Percentiles rank a stretch among this genome's conserved stretches.
Conservation (phyloP, 1,284 basidiomycete genomes). For the Pholiota adiposa region DNA sequence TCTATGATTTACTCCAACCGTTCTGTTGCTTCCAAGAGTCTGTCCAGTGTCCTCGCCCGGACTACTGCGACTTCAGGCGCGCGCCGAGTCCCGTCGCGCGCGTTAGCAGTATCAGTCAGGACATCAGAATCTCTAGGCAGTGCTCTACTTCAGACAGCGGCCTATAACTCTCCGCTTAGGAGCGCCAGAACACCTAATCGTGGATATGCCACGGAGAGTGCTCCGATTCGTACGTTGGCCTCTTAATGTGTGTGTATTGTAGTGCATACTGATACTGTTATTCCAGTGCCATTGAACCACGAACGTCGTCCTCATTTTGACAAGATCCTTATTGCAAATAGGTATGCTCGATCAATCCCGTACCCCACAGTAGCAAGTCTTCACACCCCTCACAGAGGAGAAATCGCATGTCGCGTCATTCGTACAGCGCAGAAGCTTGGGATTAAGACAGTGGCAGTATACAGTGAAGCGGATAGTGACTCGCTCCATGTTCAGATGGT, state of each 20-base stretch:
- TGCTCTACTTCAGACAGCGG: neutral
- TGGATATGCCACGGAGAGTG: constrained; percentile 27
- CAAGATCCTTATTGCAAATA: constrained; percentile 87
- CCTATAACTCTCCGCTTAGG: neutral
- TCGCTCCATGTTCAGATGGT: constrained; percentile 81
- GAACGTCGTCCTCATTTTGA: constrained; percentile 59
- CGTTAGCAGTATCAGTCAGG: constrained; percentile 8
- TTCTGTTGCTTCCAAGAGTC: constrained; percentile 22
- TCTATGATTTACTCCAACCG: constrained; percentile 22
- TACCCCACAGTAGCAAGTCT: neutral
- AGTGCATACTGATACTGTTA: neutral
- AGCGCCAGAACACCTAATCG: constrained; percentile 9
- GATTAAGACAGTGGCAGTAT: constrained; percentile 89
- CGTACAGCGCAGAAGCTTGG: constrained; percentile 88
- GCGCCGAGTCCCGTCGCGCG: constrained; percentile 15
- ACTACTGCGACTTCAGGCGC: constrained; percentile 3
- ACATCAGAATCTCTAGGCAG: neutral
- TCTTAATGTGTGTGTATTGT: too few relatives aligned
- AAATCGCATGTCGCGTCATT: constrained; percentile 94
- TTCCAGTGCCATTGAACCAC: neutral
- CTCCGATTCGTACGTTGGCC: constrained; percentile 15
- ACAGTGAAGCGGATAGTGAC: constrained; percentile 82
- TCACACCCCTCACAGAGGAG: constrained; percentile 60
- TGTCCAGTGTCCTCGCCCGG: constrained; percentile 18
- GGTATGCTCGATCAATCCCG: constrained; percentile 43